Evolutionary conservation across 345 rosid genomes (phyloP).

Genomic region (Pistacia atlantica): DNA sequence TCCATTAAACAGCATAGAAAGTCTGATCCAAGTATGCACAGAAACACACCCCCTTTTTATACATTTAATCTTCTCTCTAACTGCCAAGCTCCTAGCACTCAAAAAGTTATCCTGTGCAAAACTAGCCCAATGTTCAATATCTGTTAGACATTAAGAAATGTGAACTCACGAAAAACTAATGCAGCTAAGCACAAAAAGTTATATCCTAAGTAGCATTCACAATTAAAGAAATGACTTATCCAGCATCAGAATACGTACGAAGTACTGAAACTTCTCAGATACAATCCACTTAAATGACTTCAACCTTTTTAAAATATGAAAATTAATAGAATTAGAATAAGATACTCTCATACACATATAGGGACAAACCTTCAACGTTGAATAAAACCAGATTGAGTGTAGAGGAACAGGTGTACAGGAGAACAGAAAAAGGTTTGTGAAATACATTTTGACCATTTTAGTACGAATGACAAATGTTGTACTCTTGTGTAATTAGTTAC

Average conservation of each 20-base stretch:
- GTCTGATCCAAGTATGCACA: background rate
- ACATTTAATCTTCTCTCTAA: conserved; percentile 37
- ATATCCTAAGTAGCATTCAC: background rate
- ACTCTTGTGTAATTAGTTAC: background rate
- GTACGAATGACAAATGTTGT: background rate
- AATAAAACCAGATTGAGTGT: background rate
- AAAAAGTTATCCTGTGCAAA: conserved; percentile 26
- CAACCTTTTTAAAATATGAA: background rate
- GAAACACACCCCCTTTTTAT: conserved; percentile 28
- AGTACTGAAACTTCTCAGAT: background rate
- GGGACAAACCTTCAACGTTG: background rate
- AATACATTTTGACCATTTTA: background rate
- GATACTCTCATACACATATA: background rate
- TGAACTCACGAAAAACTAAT: background rate
- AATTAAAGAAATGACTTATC: background rate
- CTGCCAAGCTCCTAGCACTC: conserved; percentile 21
- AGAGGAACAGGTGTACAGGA: background rate
- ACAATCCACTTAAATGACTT: background rate
- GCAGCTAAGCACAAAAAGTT: background rate
- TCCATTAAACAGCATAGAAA: background rate
- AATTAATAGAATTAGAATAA: background rate
- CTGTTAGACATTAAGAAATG: background rate
- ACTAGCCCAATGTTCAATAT: conserved; percentile 9
- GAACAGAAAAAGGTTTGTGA: background rate
- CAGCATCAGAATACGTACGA: background rate